These are phyloP conservation scores for Hypoxylon cercidicola DNA, from an alignment of 495 filamentous ascomycete genomes.

Conservation along the genomic window DNA sequence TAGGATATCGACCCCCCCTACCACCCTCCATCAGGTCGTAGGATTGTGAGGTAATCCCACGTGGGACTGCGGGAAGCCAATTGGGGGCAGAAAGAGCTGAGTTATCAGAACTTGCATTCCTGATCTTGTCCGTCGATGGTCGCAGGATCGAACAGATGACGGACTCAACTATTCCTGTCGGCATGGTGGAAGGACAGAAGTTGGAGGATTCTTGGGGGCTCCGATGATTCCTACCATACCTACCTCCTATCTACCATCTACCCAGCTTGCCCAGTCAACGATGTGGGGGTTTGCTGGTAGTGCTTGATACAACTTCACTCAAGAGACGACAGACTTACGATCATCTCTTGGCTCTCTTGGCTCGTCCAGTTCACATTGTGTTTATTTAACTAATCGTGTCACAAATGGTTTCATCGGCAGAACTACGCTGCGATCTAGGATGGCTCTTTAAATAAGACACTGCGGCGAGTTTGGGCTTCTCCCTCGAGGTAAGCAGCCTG, in stretches of 20 bases:
- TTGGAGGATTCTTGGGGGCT: conserved; percentile 32
- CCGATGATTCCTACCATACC: conserved; percentile 22
- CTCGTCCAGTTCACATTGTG: background rate
- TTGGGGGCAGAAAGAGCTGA: conserved; percentile 22
- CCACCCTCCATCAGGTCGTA: conserved; percentile 21
- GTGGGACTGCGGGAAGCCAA: conserved; percentile 29
- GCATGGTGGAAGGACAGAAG: conserved; percentile 10
- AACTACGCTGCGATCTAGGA: background rate
- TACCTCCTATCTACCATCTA: no score
- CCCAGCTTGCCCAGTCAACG: background rate
- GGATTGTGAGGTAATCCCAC: conserved; percentile 38
- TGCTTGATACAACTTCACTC: conserved; percentile 17
- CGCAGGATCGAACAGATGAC: conserved; percentile 41
- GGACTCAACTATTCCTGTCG: conserved; percentile 18
- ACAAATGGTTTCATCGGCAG: background rate
- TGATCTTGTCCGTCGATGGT: conserved; percentile 25
- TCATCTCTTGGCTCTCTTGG: background rate
- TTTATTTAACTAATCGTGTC: background rate
- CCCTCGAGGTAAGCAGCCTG: no score
- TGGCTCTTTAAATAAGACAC: background rate
- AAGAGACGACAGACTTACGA: background rate
- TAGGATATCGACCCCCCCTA: conserved; percentile 12
- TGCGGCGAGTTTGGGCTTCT: no score
- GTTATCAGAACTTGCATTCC: conserved; percentile 17
- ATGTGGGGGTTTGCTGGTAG: conserved; percentile 15